phyloP scores from a whole-genome alignment of 306 rosid species.

The Senna siamea region DNA sequence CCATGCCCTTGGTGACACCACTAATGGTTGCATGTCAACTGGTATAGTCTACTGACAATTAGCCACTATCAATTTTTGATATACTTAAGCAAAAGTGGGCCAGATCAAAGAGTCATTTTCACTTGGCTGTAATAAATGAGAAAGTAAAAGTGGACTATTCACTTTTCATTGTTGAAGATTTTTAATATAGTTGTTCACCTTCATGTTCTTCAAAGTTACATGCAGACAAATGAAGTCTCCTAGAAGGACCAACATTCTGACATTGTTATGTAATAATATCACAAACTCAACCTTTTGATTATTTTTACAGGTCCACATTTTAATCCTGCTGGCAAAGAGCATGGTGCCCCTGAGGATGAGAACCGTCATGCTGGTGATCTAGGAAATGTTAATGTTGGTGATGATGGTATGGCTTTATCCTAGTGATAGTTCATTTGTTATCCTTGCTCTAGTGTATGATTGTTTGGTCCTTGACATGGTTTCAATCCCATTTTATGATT shows the following conservation, averaged over 20 bases:
- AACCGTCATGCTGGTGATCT: conserved; percentile 94
- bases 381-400: conserved; percentile 80
- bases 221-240: conserved; percentile 20
- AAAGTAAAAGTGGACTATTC: not conserved
- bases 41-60: conserved; percentile 49
- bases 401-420: conserved; percentile 65
- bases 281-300: conserved; percentile 8
- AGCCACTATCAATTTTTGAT: not conserved
- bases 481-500: conserved; percentile 38
- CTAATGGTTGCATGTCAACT: conserved; percentile 96
- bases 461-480: conserved; percentile 34
- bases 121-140: not conserved
- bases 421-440: not conserved
- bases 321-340: conserved; percentile 76
- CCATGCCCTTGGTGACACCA: conserved; percentile 93
- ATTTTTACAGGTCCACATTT: conserved; percentile 74
- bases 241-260: not conserved
- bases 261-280: conserved; percentile 10
- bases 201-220: conserved; percentile 6
- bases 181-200: not conserved
- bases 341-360: conserved; percentile 85
- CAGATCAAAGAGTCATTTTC: not conserved
- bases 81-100: not conserved
- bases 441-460: not conserved
- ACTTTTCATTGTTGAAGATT: not conserved